A percentile compares a stretch with the other conserved stretches of the same genome.
Evolutionary conservation across 768 basidiomycete species (phyloP).

Genomic region (Tricholoma bakamatsutake): DNA sequence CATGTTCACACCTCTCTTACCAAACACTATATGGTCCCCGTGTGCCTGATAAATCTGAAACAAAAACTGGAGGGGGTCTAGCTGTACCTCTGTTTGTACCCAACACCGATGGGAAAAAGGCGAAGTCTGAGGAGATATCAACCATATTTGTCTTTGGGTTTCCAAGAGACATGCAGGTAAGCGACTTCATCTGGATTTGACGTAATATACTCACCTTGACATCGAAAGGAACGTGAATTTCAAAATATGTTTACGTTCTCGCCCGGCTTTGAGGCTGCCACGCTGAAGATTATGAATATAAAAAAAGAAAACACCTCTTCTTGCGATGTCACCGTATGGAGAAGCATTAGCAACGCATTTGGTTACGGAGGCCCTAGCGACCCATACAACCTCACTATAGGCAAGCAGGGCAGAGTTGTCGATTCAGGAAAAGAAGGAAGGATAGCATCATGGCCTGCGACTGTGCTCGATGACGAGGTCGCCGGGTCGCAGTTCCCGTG

Average conservation of each 20-base stretch:
- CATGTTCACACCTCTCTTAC: constrained; percentile 49
- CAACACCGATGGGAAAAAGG: constrained; percentile 21
- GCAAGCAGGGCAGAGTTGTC: constrained; percentile 79
- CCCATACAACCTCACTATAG: constrained; percentile 78
- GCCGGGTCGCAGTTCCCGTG: constrained; percentile 20
- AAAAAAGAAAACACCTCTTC: constrained; percentile 80
- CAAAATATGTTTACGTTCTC: constrained; percentile 99
- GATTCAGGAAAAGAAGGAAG: constrained; percentile 70
- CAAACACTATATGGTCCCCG: constrained; percentile 77
- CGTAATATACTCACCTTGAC: constrained; percentile 13
- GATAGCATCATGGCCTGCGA: constrained; percentile 62
- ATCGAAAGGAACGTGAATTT: constrained; percentile 89
- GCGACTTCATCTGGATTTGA: constrained; percentile 21
- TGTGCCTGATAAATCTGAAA: constrained; percentile 33
- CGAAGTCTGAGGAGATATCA: constrained; percentile 78
- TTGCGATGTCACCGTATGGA: constrained; percentile 6
- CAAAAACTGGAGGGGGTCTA: constrained; percentile 13
- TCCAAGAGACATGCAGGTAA: constrained; percentile 95
- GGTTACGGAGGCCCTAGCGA: constrained; percentile 56
- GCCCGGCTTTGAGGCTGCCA: constrained; percentile 93
- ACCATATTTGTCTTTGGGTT: constrained; percentile 99
- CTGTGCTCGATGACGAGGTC: constrained; percentile 25
- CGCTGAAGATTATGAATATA: constrained; percentile 94
- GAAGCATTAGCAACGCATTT: constrained; percentile 6
- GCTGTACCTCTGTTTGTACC: constrained; percentile 19